Evolutionary conservation across 2,329 filamentous ascomycete genomes (phyloP).

Genomic region (Fusarium decemcellulare): DNA sequence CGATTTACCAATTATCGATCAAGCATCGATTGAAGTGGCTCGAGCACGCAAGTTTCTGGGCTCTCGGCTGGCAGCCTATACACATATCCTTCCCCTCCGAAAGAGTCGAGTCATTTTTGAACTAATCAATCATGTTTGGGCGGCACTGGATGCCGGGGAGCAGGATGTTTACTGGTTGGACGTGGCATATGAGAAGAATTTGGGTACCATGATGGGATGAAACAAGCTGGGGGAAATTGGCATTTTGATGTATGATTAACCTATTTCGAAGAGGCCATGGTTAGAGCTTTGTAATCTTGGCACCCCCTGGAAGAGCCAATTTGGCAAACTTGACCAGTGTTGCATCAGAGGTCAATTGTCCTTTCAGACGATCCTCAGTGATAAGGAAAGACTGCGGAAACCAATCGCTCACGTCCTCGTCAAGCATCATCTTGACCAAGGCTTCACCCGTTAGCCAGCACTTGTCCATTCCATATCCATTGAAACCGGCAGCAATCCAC

Average conservation of each 20-base stretch:
- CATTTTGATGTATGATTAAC: too few relatives aligned
- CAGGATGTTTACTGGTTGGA: conserved; percentile 39
- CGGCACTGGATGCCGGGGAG: conserved; percentile 24
- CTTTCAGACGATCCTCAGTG: conserved; percentile 16
- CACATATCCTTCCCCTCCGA: conserved; percentile 18
- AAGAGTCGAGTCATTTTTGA: conserved; percentile 24
- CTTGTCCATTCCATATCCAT: conserved; percentile 65
- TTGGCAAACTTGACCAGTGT: background rate
- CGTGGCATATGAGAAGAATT: conserved; percentile 19
- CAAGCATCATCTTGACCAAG: conserved; percentile 44
- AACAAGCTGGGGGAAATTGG: background rate
- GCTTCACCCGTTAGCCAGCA: conserved; percentile 64
- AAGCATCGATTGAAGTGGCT: conserved; percentile 19
- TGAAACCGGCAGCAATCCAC: conserved; percentile 64
- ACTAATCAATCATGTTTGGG: conserved; percentile 28
- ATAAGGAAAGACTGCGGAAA: conserved; percentile 30
- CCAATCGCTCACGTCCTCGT: conserved; percentile 41
- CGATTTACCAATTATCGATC: background rate
- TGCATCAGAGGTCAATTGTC: background rate
- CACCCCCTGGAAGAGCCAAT: background rate
- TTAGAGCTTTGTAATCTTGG: too few relatives aligned
- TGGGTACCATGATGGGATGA: conserved; percentile 36
- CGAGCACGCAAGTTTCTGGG: conserved; percentile 26
- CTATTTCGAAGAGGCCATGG: too few relatives aligned
- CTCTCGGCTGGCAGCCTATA: conserved; percentile 26